Conservation (phyloP, 2,329 filamentous ascomycete genomes). For the Hawksworthiomyces lignivorus region DNA sequence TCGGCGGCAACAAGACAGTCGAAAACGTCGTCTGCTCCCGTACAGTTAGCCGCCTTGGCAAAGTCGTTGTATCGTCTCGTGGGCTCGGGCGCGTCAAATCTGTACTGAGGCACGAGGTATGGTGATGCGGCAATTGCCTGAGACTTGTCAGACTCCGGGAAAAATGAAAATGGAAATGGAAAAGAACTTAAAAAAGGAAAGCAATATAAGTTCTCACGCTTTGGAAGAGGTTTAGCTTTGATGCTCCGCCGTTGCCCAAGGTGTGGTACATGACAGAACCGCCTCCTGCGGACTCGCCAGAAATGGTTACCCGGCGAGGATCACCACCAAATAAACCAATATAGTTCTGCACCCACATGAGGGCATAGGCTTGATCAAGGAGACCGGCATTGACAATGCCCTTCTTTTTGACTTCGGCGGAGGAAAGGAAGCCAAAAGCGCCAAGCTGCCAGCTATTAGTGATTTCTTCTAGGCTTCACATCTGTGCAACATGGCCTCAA, state of each 20-base stretch:
- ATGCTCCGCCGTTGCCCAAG: slow-evolving; percentile 29
- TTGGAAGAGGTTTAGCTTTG: slow-evolving; percentile 8
- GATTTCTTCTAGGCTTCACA: too few relatives aligned
- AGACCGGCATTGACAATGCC: slow-evolving; percentile 43
- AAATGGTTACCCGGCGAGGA: slow-evolving; percentile 41
- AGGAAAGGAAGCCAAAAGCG: slow-evolving; percentile 16
- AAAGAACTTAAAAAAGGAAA: too few relatives aligned
- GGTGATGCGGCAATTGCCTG: slow-evolving; percentile 21
- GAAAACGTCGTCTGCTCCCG: slow-evolving; percentile 18
- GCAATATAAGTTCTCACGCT: slow-evolving; percentile 9
- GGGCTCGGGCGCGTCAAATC: slow-evolving; percentile 37
- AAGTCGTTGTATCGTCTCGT: slow-evolving; percentile 39
- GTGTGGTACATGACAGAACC: slow-evolving; percentile 37
- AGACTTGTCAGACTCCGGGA: background rate
- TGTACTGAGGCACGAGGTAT: slow-evolving; percentile 41
- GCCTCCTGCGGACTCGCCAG: slow-evolving; percentile 48
- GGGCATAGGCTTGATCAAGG: slow-evolving; percentile 42
- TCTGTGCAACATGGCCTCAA: too few relatives aligned
- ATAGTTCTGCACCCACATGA: slow-evolving; percentile 46
- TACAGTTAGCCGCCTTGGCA: slow-evolving; percentile 32
- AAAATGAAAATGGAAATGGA: background rate
- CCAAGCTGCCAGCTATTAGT: slow-evolving; percentile 9
- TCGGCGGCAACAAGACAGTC: slow-evolving; percentile 21
- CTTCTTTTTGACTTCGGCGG: slow-evolving; percentile 12
- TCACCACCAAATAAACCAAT: slow-evolving; percentile 48